phyloP scores from a whole-genome alignment of 805 yeast genomes.

The Candida schatavii region DNA sequence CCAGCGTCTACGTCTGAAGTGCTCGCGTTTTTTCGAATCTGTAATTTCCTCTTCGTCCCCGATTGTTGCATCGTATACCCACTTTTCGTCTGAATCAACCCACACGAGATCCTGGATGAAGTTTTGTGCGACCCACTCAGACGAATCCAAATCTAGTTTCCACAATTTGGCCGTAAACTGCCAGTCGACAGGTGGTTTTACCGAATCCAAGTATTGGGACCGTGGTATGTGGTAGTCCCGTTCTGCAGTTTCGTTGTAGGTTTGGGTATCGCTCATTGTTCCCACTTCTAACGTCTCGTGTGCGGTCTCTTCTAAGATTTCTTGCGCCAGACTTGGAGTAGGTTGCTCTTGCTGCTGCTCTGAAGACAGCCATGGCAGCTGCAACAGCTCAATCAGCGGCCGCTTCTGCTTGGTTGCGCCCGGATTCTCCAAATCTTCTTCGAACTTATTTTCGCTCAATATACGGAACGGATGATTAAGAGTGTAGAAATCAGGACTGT shows the following conservation, averaged over 20 bases:
- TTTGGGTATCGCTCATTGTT: background rate
- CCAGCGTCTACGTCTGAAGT: constrained; percentile 67
- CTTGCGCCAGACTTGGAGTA: constrained; percentile 3
- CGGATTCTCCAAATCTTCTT: background rate
- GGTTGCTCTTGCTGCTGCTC: constrained; percentile 8
- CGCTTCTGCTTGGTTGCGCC: constrained; percentile 9
- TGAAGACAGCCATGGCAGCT: no score
- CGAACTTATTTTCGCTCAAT: background rate
- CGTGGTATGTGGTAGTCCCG: constrained; percentile 4
- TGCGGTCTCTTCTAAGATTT: background rate
- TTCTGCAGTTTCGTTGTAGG: constrained; percentile 3
- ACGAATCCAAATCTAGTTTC: constrained; percentile 64
- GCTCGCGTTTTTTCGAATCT: constrained; percentile 26
- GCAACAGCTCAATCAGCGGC: background rate
- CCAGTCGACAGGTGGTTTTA: constrained; percentile 63
- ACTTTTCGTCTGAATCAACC: constrained; percentile 72
- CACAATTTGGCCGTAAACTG: constrained; percentile 50
- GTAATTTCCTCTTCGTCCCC: constrained; percentile 65
- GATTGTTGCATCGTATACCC: constrained; percentile 70
- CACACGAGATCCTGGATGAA: constrained; percentile 50
- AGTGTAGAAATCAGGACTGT: constrained; percentile 51
- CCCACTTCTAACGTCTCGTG: background rate
- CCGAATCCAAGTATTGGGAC: constrained; percentile 30
- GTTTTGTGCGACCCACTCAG: constrained; percentile 57
- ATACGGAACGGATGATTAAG: constrained; percentile 32